Percentiles rank a stretch among this genome's conserved stretches.
phyloP scores from a whole-genome alignment of 768 basidiomycete species.

The Asterophora parasitica region DNA sequence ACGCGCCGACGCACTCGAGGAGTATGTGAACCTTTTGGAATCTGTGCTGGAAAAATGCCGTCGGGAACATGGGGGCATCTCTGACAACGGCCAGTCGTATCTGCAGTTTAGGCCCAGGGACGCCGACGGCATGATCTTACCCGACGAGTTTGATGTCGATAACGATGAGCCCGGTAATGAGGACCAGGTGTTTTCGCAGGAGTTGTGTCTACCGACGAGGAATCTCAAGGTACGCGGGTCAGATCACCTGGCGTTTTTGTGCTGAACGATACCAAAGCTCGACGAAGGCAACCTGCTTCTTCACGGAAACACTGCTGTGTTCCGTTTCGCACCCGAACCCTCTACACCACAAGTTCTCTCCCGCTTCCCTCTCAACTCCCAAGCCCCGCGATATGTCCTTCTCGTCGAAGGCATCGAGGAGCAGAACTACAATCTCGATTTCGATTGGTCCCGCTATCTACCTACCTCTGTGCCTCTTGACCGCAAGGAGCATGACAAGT shows the following conservation, averaged over 20 bases:
- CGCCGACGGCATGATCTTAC: constrained; percentile 15
- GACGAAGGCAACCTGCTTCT: constrained; percentile 36
- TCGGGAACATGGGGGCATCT: constrained; percentile 30
- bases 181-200: constrained; percentile 28
- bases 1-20: constrained; percentile 32
- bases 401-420: constrained; percentile 36
- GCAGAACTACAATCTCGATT: constrained; percentile 37
- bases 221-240: constrained; percentile 30
- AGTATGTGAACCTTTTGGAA: constrained; percentile 38
- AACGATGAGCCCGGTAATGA: constrained; percentile 21
- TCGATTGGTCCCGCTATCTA: constrained; percentile 48
- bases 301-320: constrained; percentile 40
- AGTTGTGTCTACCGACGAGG: constrained; percentile 34
- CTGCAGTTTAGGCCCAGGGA: constrained; percentile 27
- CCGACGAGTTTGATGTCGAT: constrained; percentile 18
- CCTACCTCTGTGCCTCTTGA: constrained; percentile 38
- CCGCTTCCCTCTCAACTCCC: constrained; percentile 35
- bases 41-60: constrained; percentile 38
- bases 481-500: constrained; percentile 42
- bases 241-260: neutral
- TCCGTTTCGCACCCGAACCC: constrained; percentile 30
- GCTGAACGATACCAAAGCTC: constrained; percentile 21
- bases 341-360: constrained; percentile 20
- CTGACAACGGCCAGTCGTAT: constrained; percentile 24
- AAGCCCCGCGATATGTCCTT: constrained; percentile 35